Evolutionary conservation across 2,329 filamentous ascomycete genomes (phyloP).

Genomic region (Nemania abortiva): DNA sequence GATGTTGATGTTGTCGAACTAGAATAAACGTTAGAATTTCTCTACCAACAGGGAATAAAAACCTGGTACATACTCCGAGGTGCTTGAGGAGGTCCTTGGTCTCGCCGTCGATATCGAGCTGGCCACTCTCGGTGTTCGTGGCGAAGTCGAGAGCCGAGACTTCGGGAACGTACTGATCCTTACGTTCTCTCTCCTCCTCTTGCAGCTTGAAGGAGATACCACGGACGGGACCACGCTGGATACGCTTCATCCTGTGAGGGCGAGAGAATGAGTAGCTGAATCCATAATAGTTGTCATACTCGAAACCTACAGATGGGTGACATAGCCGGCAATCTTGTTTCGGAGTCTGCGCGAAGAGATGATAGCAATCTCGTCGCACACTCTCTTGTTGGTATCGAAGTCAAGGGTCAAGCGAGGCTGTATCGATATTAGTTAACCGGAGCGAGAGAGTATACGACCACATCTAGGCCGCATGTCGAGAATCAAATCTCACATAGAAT

Average conservation of each 20-base stretch:
- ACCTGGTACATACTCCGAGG: conserved; percentile 83
- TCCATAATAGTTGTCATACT: no score
- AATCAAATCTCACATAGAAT: conserved; percentile 33
- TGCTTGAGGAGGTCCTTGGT: conserved; percentile 99
- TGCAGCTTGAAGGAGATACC: conserved; percentile 99
- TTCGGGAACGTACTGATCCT: conserved; percentile 99
- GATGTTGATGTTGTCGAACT: conserved; percentile 99
- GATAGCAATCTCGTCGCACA: conserved; percentile 99
- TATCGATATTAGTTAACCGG: conserved; percentile 73
- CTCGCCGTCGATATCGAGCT: conserved; percentile 95
- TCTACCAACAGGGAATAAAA: conserved; percentile 3
- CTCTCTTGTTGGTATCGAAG: conserved; percentile 99
- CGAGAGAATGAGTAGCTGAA: conserved; percentile 15
- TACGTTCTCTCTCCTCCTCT: conserved; percentile 99
- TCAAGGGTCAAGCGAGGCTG: conserved; percentile 98
- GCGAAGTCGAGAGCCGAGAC: conserved; percentile 98
- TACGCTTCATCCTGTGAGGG: conserved; percentile 86
- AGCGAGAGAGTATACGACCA: background rate
- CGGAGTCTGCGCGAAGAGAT: conserved; percentile 98
- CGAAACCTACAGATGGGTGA: conserved; percentile 76
- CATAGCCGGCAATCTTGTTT: conserved; percentile 99
- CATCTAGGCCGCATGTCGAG: background rate
- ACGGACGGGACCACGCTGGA: conserved; percentile 98
- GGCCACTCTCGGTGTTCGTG: conserved; percentile 91
- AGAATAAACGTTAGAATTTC: conserved; percentile 32